Evolutionary conservation across 2,329 filamentous ascomycete species (phyloP), one percentile per base, ranked within the genome.

Genomic region (Nectriaceae sp.): DNA sequence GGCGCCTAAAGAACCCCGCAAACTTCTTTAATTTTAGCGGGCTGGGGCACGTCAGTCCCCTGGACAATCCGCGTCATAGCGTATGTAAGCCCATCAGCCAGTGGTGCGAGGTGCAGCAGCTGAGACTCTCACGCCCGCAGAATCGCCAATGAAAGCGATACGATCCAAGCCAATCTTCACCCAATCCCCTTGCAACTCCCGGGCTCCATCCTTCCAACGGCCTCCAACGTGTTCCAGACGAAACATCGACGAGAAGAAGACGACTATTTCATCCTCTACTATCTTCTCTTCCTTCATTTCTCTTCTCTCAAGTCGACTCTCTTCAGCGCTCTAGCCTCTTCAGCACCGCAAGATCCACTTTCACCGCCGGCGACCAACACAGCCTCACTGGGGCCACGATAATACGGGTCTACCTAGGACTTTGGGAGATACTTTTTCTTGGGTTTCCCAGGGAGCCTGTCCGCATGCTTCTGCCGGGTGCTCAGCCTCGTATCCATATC

Each of bases 401-500:
- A 52, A 33, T 40, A 29, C 24, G 24, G 24, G 24, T 13, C n/a
- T n/a, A n/a, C n/a, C n/a, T n/a, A n/a, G n/a, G n/a, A n/a, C n/a
- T n/a, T n/a, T n/a, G n/a, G n/a, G n/a, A 29, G 6, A 29, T 29
- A 29, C 6, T 13, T 29, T 29, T 29, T 29, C 24, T 6, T 29
- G 24, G 13, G 6, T 6, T 39, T 39, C 41, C 42, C 46, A 42
- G 42, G 35, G 42, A 50, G 38, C 33, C 33, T n/a, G 33, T 19
- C 33, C 33, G 33, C n/a, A 36, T 36, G 33, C 33, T 16, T 36
- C 33, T n/a, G 16, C 33, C 24, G 13, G 13, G 24, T 6, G 24
- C 24, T 62, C 60, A 61, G 60, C 60, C 60, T 62, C 59, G 57
- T 60, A 46, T 51, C 47, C 40, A 33, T 43, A 40, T 45, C 49